Evolutionary conservation across 2,329 filamentous ascomycete species (phyloP), one percentile per base, ranked within the genome.

Genomic region (Calonectria pauciramosa): DNA sequence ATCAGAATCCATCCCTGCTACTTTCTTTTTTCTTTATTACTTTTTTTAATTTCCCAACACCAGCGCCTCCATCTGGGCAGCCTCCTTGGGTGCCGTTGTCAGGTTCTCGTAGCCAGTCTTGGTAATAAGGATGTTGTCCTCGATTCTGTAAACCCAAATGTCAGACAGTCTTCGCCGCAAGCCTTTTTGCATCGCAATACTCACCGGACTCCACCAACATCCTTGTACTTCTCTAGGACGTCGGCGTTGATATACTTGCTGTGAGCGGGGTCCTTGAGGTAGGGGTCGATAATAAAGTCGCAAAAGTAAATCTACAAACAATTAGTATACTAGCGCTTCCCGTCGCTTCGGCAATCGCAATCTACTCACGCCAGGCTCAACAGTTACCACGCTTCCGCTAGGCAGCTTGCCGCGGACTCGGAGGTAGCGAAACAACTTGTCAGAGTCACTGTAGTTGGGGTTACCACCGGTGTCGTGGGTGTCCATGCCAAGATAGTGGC

Each of bases 401-500:
- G 95, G 95, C 63, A 98, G 85, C 28, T 86, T 89, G 16, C 94
- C 93, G 68, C 97, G 89, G 49, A 98, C 93, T 56, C 97, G 90
- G 74, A 99, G 87, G 82, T 98, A 99, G 68, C 92, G 90, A 86
- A 98, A 99, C 90, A 98, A 92, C 44, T 91, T 88, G 83, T 99
- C 96, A 74, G 90, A 87, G 82, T 99, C 97, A 11, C 88, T 88
- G 80, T 94, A 95, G 84, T 96, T 94, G 44, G 94, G 89, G 83
- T 95, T 93, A 28, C 94, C 95, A 75, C 94, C 94, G 0, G 93
- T 94, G 82, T 98, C 96, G 84, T 98, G 96, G 2, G 96, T 97
- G 83, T 98, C 96, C 90, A 98, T 93, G 76, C 96, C 96, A 13
- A 98, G 88, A 83, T 98, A 96, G 85, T 98, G 96, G 0, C 96